phyloP scores from a whole-genome alignment of 2,329 filamentous ascomycete species.

The Aspergillus thermomutatus region DNA sequence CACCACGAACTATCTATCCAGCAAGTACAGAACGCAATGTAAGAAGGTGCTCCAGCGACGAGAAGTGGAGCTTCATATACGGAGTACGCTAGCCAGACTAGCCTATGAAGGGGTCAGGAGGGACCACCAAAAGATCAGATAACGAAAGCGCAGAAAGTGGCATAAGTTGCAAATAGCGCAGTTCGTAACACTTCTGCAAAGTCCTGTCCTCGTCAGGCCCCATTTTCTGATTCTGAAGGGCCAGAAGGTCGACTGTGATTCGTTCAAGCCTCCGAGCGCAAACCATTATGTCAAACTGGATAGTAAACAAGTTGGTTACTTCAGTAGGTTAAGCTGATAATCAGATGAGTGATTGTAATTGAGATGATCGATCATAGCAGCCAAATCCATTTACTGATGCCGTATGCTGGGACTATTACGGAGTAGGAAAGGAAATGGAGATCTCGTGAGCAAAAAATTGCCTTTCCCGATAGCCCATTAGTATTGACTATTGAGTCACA shows the following conservation, averaged over 20 bases:
- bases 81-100: background rate
- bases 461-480: background rate
- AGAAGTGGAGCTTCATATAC: background rate
- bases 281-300: background rate
- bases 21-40: background rate
- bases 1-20: background rate
- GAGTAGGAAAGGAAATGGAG: background rate
- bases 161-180: background rate
- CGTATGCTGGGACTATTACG: background rate
- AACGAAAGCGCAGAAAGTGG: slow-evolving; percentile 9
- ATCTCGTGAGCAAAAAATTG: background rate
- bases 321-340: slow-evolving; percentile 8
- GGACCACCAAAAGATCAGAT: slow-evolving; percentile 22
- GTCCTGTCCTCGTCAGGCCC: slow-evolving; percentile 6
- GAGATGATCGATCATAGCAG: background rate
- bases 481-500: slow-evolving; percentile 9
- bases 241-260: slow-evolving; percentile 7
- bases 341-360: background rate
- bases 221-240: background rate
- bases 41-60: background rate
- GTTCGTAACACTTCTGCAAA: slow-evolving; percentile 3
- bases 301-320: background rate
- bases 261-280: background rate
- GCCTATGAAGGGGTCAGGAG: background rate
- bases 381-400: background rate